These are phyloP conservation scores for Tetrastigma voinierianum DNA, from an alignment of 164 flowering plant species.

Conservation along the genomic window DNA sequence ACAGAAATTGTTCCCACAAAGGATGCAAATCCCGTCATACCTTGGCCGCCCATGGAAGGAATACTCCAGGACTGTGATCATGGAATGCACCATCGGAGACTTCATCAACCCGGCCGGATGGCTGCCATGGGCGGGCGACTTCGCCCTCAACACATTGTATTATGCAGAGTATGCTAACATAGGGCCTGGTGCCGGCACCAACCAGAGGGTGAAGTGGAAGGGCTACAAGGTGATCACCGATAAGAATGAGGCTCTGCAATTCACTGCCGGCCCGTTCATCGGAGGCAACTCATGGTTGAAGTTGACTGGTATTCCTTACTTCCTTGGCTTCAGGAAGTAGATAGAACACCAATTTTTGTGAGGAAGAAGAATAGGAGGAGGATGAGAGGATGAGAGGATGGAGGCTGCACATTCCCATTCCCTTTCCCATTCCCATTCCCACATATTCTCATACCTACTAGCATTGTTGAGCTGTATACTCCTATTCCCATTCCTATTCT, in stretches of 20 bases:
- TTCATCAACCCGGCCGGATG: slow-evolving; percentile 14
- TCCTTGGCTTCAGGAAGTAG: slow-evolving; percentile 17
- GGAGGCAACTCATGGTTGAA: slow-evolving; percentile 25
- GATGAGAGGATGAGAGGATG: too few species aligned
- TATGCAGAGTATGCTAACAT: slow-evolving; percentile 35
- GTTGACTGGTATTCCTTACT: slow-evolving; percentile 21
- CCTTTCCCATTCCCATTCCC: too few species aligned
- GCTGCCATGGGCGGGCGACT: background rate
- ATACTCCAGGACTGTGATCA: slow-evolving; percentile 9
- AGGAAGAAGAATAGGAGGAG: too few species aligned
- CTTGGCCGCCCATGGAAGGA: slow-evolving; percentile 19
- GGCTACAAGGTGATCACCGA: slow-evolving; percentile 27
- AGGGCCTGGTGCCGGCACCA: slow-evolving; percentile 34
- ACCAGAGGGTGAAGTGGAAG: slow-evolving; percentile 30
- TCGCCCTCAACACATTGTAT: slow-evolving; percentile 14
- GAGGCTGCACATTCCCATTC: too few species aligned
- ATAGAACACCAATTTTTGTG: too few species aligned
- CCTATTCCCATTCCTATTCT: too few species aligned
- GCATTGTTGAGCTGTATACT: too few species aligned
- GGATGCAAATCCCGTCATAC: slow-evolving; percentile 5
- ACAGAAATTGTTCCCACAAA: background rate
- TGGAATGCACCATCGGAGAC: slow-evolving; percentile 11
- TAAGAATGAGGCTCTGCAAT: slow-evolving; percentile 28
- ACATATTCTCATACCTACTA: too few species aligned
- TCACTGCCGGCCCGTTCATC: slow-evolving; percentile 30